Evolutionary conservation across 345 rosid species (phyloP).

Genomic region (Brassica nigra): DNA sequence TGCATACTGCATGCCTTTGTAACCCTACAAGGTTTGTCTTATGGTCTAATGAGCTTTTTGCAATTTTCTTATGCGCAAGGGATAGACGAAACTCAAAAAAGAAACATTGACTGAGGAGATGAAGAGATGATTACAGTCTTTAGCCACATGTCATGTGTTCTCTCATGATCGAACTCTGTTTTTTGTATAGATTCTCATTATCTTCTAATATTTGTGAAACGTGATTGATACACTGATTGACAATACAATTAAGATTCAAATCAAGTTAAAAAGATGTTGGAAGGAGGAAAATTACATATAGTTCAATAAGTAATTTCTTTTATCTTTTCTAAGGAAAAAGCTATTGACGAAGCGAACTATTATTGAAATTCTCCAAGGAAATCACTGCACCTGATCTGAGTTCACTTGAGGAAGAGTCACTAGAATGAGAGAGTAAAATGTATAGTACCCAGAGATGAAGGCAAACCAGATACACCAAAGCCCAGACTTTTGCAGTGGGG

Average conservation of each 20-base stretch:
- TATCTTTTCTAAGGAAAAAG: neutral
- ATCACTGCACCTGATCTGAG: slow-evolving; percentile 66
- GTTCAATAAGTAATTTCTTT: neutral
- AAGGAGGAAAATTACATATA: slow-evolving; percentile 8
- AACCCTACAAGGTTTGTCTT: neutral
- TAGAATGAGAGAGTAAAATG: slow-evolving; percentile 59
- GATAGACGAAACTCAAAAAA: slow-evolving; percentile 33
- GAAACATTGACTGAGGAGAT: slow-evolving; percentile 32
- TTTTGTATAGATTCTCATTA: slow-evolving; percentile 26
- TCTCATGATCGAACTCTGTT: slow-evolving; percentile 18
- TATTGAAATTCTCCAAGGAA: slow-evolving; percentile 74
- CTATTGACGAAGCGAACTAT: slow-evolving; percentile 39
- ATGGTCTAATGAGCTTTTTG: slow-evolving; percentile 5
- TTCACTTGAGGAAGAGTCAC: slow-evolving; percentile 46
- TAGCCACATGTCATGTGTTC: neutral
- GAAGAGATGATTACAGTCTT: slow-evolving; percentile 6
- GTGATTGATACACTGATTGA: slow-evolving; percentile 25
- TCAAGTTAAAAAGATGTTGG: slow-evolving; percentile 5
- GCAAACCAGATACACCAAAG: slow-evolving; percentile 62
- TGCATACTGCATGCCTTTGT: neutral
- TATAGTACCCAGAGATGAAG: slow-evolving; percentile 94
- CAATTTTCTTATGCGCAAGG: slow-evolving; percentile 26
- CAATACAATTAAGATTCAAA: slow-evolving; percentile 20
- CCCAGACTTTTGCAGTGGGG: slow-evolving; percentile 75
- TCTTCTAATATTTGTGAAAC: slow-evolving; percentile 16